phyloP scores from a whole-genome alignment of 345 rosid species.

The Lenwebbia sp. region DNA sequence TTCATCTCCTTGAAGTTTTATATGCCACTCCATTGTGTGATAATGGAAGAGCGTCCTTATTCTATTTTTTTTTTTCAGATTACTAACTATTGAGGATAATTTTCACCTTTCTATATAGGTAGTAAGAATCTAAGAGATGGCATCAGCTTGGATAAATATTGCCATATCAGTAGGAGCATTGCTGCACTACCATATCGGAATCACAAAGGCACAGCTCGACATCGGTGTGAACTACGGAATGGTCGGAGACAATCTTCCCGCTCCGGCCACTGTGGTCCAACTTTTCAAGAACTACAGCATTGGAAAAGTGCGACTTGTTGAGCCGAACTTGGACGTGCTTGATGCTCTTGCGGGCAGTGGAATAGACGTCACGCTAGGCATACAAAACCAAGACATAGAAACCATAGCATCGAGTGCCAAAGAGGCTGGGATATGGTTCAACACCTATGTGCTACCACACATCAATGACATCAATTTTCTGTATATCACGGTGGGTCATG shows the following conservation, averaged over 20 bases:
- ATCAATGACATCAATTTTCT: background rate
- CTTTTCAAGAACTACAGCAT: background rate
- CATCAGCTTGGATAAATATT: background rate
- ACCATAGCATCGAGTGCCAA: background rate
- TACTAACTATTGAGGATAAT: background rate
- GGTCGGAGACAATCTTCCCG: background rate
- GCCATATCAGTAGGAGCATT: background rate
- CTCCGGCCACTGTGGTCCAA: background rate
- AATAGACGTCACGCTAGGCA: background rate
- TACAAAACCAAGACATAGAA: background rate
- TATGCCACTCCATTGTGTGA: too few species aligned
- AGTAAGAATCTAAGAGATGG: background rate
- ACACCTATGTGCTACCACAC: background rate
- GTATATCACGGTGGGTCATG: background rate
- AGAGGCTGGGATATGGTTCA: background rate
- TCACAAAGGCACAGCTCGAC: background rate
- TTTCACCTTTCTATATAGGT: background rate
- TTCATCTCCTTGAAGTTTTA: background rate
- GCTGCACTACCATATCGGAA: background rate
- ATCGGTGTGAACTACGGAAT: background rate
- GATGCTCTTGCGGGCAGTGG: background rate
- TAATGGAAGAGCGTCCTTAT: too few species aligned
- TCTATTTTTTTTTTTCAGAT: background rate
- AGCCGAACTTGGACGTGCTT: background rate
- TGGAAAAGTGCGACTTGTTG: background rate